phyloP scores from a whole-genome alignment of 108 stramenopile species.

The Pseudonitzschia multiseries region DNA sequence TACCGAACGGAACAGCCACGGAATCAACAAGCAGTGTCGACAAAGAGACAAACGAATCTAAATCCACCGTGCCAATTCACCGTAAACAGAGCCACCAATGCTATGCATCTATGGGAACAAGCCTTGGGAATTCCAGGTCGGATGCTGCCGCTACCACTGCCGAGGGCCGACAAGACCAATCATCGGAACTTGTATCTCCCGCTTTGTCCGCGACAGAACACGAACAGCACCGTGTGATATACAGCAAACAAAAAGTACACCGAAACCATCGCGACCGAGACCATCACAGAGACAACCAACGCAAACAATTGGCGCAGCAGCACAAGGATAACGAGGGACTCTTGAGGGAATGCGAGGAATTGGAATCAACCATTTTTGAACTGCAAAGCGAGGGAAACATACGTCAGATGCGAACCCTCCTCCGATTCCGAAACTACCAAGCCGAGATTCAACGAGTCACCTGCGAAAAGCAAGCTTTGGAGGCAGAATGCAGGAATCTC shows the following conservation, averaged over 20 bases:
- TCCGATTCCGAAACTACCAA: not conserved
- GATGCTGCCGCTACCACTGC: not conserved
- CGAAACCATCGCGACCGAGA: not conserved
- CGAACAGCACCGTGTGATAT: no score
- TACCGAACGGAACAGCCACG: not conserved
- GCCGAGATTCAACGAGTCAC: not conserved
- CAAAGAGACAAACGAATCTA: not conserved
- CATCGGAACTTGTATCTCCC: not conserved
- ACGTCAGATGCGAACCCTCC: not conserved
- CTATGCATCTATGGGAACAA: not conserved
- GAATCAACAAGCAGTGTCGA: not conserved
- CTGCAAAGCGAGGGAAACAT: constrained; percentile 3
- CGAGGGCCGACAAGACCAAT: constrained; percentile 1
- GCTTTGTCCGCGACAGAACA: no score
- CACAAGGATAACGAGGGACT: not conserved
- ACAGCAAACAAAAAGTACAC: not conserved
- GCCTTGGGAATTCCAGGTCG: not conserved
- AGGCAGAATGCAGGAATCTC: not conserved
- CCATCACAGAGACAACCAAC: not conserved
- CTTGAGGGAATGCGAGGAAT: not conserved
- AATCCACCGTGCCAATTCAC: not conserved
- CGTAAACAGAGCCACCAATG: not conserved
- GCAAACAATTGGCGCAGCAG: not conserved
- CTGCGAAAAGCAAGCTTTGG: not conserved
- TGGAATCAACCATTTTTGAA: not conserved